phyloP scores from a whole-genome alignment of 2,329 filamentous ascomycete genomes.

The Penicillium sp. region DNA sequence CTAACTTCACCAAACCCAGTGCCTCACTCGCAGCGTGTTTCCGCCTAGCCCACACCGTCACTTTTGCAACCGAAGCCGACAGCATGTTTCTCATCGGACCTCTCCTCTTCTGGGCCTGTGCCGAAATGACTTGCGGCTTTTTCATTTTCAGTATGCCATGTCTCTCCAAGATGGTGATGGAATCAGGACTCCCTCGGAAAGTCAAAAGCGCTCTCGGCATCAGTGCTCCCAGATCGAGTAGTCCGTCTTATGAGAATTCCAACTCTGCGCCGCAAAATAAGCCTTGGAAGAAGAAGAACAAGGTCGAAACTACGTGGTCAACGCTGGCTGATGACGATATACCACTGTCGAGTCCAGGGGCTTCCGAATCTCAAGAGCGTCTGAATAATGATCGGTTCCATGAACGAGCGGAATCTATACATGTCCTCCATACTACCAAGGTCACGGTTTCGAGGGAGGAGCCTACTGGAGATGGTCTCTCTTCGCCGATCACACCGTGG shows the following conservation, averaged over 20 bases:
- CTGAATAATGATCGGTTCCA: background rate
- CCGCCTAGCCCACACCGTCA: slow-evolving; percentile 31
- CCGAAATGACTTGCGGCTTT: slow-evolving; percentile 51
- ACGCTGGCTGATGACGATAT: background rate
- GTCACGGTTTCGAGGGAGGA: background rate
- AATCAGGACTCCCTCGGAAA: slow-evolving; percentile 12
- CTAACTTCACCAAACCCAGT: slow-evolving; percentile 22
- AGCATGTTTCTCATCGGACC: slow-evolving; percentile 42
- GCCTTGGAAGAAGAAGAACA: background rate
- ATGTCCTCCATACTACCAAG: background rate
- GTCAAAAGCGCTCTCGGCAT: slow-evolving; percentile 4
- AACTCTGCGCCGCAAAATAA: background rate
- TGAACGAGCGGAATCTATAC: background rate
- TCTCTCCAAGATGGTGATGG: slow-evolving; percentile 41
- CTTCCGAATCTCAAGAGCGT: background rate
- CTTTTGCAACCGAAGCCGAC: slow-evolving; percentile 14
- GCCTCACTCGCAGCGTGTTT: slow-evolving; percentile 45
- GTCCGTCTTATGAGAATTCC: background rate
- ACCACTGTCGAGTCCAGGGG: background rate
- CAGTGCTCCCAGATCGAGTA: background rate
- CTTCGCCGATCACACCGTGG: background rate
- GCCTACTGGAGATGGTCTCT: background rate
- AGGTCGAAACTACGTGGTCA: background rate
- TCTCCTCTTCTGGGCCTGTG: slow-evolving; percentile 47
- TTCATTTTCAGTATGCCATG: slow-evolving; percentile 45